A percentile compares a stretch with the other conserved stretches of the same genome.
phyloP scores from a whole-genome alignment of 176 grass and related monocot genomes.

The Otatea glauca region DNA sequence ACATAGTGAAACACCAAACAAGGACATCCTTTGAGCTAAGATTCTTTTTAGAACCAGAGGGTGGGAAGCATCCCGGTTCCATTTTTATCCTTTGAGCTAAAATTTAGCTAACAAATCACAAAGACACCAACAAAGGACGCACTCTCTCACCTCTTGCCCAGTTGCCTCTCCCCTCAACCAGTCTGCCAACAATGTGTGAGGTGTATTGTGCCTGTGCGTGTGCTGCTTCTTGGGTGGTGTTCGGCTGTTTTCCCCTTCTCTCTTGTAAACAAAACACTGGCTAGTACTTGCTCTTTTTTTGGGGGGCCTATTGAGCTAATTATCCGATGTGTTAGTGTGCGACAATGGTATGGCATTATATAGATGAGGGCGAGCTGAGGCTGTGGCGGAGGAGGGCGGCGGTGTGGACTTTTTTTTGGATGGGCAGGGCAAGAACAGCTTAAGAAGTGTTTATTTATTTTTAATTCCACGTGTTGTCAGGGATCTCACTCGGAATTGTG shows the following conservation, averaged over 20 bases:
- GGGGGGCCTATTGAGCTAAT: slow-evolving; percentile 8
- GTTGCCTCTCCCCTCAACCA: background rate
- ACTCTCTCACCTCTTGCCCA: slow-evolving; percentile 12
- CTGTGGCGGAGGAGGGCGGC: too few relatives aligned
- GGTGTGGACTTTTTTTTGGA: too few relatives aligned
- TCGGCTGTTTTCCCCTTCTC: background rate
- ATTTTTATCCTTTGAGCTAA: background rate
- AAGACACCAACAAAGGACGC: background rate
- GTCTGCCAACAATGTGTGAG: background rate
- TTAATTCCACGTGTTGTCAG: slow-evolving; percentile 43
- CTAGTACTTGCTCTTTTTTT: background rate
- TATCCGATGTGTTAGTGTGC: slow-evolving; percentile 32
- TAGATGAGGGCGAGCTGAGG: background rate
- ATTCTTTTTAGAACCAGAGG: too few relatives aligned
- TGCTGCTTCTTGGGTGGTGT: background rate
- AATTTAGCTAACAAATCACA: background rate
- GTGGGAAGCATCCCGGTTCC: too few relatives aligned
- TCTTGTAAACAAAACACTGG: background rate
- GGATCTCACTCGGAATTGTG: slow-evolving; percentile 6
- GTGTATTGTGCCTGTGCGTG: background rate
- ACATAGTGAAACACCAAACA: background rate
- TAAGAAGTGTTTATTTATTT: background rate
- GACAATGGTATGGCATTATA: slow-evolving; percentile 37
- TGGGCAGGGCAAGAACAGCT: too few relatives aligned
- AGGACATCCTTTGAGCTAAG: background rate